Evolutionary conservation across 83 land plant species (phyloP), one percentile per base, ranked within the genome.

Genomic region (Picea abies): DNA sequence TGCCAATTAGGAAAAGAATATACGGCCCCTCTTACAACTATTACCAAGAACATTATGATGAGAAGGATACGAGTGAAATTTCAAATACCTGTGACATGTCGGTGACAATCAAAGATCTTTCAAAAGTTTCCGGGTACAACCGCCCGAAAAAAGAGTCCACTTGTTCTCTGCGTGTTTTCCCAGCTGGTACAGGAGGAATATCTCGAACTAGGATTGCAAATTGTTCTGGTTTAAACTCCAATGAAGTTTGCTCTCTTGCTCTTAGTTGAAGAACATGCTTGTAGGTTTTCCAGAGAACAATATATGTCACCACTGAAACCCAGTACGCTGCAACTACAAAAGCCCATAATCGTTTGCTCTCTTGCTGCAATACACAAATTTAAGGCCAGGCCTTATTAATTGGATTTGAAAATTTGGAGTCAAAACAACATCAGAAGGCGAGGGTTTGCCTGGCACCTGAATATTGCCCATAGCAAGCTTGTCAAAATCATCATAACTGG

Each of bases 121-220:
- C 97, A 61, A 94, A 97, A 19, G 92, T 88, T 16, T 92, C 92
- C 0, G 98, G 99, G 83, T 97, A 92, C 5, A 97, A 83, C 15
- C 86, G 58, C 73, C 83, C 87, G 84, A 97, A 96, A 82, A 88
- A 97, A 0, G 89, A 70, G 79, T 32, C 1, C 0, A 32, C 35
- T 32, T 32, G 35, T 32, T 95, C 95, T 22, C 89, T 87, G 39
- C 86, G 79, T 20, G 91, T 84, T 84, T 86, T 84, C 14, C 85
- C 92, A 39, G 69, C 37, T 64, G 90, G 73, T 26, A 82, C 82
- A 14, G 69, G 78, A 61, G 99, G 99, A 35, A 97, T 87, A 81
- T 97, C 97, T 79, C 93, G 86, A 2, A 94, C 98, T 26, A 97
- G 86, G 37, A 90, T 82, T n/a, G 90, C 81, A 68, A 83, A 95